Percentiles rank a stretch among this genome's conserved stretches.
Conservation (phyloP, 345 rosid genomes). For the Melaleuca quinquenervia region DNA sequence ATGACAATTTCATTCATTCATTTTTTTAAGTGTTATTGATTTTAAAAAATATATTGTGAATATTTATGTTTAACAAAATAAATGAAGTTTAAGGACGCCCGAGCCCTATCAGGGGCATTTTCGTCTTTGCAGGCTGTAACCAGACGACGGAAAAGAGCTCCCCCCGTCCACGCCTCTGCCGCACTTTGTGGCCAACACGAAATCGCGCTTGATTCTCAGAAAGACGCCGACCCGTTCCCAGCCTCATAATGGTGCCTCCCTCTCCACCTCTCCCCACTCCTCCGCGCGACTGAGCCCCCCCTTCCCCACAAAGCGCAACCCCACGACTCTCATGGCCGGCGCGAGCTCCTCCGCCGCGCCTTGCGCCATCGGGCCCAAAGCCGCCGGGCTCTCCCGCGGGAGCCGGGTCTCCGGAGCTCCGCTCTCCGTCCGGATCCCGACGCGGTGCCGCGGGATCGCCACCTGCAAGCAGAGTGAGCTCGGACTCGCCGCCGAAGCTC, state of each 20-base stretch:
- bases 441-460: slow-evolving; percentile 24
- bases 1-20: too few species aligned
- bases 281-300: not conserved
- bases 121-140: not conserved
- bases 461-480: slow-evolving; percentile 17
- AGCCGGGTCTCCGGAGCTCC: slow-evolving; percentile 30
- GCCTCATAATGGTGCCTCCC: not conserved
- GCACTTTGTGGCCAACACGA: not conserved
- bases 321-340: slow-evolving; percentile 45
- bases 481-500: slow-evolving; percentile 49
- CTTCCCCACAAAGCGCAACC: too few species aligned
- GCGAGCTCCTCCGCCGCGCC: slow-evolving; percentile 22
- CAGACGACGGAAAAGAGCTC: not conserved
- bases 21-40: too few species aligned
- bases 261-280: not conserved
- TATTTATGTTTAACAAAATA: too few species aligned
- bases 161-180: not conserved
- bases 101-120: slow-evolving; percentile 13
- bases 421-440: slow-evolving; percentile 36
- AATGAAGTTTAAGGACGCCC: not conserved
- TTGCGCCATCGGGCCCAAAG: not conserved
- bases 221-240: not conserved
- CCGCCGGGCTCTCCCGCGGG: slow-evolving; percentile 15
- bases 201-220: not conserved
- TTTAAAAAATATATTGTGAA: too few species aligned